Evolutionary conservation across 2,329 filamentous ascomycete species (phyloP), one percentile per base, ranked within the genome.

Genomic region (Helicocarpus griseus): DNA sequence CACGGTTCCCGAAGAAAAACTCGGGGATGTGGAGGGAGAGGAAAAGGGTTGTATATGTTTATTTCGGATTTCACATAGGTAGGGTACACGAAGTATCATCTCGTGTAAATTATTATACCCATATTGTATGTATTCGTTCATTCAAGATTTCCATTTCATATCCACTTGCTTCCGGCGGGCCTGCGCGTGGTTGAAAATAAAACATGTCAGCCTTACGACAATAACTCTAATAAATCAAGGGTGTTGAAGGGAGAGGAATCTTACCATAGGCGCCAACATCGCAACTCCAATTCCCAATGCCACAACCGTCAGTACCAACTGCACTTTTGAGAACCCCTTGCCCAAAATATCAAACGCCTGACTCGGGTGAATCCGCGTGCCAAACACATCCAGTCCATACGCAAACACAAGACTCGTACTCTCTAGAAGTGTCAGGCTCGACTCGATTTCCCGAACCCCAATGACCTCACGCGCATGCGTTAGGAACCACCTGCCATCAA

Each of bases 401-500:
- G 89, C 89, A 62, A 96, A 85, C 11, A 98, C 79, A 51, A 97
- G 68, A 61, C 86, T 91, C 1, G 93, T 97, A 70, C 90, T 96
- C 73, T 98, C 93, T 28, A 98, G 78, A 4, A 89, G 68, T 1
- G 89, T 87, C 0, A 90, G 87, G 17, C 80, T 80, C 0, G 89
- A 82, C 28, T 91, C 78, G 19, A 97, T 81, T 43, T 80, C 74
- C 54, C 79, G 75, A 39, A 95, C 78, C 5, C 89, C 89, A 2
- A 90, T 54, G 1, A 97, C 79, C 56, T 95, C 87, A 19, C 89
- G 82, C 58, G 85, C 77, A 68, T 98, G 93, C 28, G 86, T 88
- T 44, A 96, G 70, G 51, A 87, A 78, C 71, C 83, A 83, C 58
- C 86, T 85, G 0, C 89, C 85, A 60, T 96, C 89, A 54, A 96